Percentiles rank a stretch among this genome's conserved stretches.
Evolutionary conservation across 495 filamentous ascomycete species (phyloP).

Genomic region (Talaromyces adpressus): DNA sequence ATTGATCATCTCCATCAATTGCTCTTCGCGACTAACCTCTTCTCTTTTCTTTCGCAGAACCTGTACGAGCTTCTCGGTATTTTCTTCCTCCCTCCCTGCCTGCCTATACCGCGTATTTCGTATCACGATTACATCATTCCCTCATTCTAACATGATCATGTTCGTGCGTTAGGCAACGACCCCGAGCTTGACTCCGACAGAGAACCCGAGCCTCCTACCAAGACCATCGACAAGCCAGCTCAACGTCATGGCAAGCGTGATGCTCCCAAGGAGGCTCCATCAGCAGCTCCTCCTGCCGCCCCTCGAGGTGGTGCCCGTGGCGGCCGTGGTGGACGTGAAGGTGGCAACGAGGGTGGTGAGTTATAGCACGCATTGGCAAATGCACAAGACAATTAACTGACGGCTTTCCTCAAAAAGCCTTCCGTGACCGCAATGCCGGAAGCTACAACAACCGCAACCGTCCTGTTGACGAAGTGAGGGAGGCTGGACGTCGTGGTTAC

Average conservation of each 20-base stretch:
- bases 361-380: slow-evolving; percentile 12
- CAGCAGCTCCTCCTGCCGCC: slow-evolving; percentile 24
- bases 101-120: slow-evolving; percentile 10
- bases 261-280: slow-evolving; percentile 63
- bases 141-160: slow-evolving; percentile 16
- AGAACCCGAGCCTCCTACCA: slow-evolving; percentile 68
- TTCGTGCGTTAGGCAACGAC: slow-evolving; percentile 64
- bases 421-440: slow-evolving; percentile 85
- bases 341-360: slow-evolving; percentile 81
- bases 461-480: slow-evolving; percentile 63
- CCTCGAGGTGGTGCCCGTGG: slow-evolving; percentile 32
- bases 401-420: slow-evolving; percentile 47
- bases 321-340: slow-evolving; percentile 50
- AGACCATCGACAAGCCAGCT: slow-evolving; percentile 78
- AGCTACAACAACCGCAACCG: slow-evolving; percentile 75
- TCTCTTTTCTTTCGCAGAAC: slow-evolving; percentile 49
- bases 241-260: slow-evolving; percentile 84
- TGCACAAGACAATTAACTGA: neutral
- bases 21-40: slow-evolving; percentile 1
- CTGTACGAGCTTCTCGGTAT: slow-evolving; percentile 85
- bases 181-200: slow-evolving; percentile 77
- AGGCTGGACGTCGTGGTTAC: slow-evolving; percentile 49
- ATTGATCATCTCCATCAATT: neutral
- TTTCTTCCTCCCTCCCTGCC: slow-evolving; percentile 27
- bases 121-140: slow-evolving; percentile 17